These are phyloP conservation scores for Mycena kentingensis DNA, from an alignment of 768 basidiomycete genomes.

Conservation along the genomic window DNA sequence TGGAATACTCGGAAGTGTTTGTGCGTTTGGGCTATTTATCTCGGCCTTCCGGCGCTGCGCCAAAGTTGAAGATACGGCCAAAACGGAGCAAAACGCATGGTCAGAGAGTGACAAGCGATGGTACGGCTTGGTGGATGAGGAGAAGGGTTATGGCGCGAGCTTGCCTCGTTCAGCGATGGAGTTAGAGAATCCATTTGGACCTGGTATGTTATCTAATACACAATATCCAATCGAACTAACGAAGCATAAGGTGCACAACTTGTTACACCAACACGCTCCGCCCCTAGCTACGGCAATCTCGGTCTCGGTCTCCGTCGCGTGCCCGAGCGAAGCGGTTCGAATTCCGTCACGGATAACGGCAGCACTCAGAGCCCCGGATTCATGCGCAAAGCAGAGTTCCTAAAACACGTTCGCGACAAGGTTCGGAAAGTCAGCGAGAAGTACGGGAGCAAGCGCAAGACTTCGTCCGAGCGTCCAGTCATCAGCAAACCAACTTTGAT, in stretches of 20 bases:
- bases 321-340: conserved; percentile 43
- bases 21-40: conserved; percentile 54
- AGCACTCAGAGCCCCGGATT: conserved; percentile 49
- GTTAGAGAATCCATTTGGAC: conserved; percentile 20
- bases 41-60: conserved; percentile 58
- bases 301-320: conserved; percentile 56
- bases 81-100: conserved; percentile 61
- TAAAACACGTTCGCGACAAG: conserved; percentile 62
- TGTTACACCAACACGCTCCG: conserved; percentile 14
- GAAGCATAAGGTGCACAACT: conserved; percentile 18
- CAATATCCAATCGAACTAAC: too few species aligned
- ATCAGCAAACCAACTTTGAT: conserved; percentile 62
- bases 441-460: conserved; percentile 40
- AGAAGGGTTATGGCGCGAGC: conserved; percentile 26
- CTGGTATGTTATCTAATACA: too few species aligned
- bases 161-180: conserved; percentile 27
- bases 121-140: conserved; percentile 55
- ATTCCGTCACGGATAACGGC: conserved; percentile 30
- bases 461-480: conserved; percentile 43
- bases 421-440: conserved; percentile 71
- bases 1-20: conserved; percentile 60
- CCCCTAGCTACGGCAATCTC: conserved; percentile 34
- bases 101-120: conserved; percentile 68
- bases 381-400: conserved; percentile 72
- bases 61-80: conserved; percentile 59